These are phyloP conservation scores for Aurantiochytrium sp. DNA, from an alignment of 108 stramenopile genomes.

Conservation along the genomic window DNA sequence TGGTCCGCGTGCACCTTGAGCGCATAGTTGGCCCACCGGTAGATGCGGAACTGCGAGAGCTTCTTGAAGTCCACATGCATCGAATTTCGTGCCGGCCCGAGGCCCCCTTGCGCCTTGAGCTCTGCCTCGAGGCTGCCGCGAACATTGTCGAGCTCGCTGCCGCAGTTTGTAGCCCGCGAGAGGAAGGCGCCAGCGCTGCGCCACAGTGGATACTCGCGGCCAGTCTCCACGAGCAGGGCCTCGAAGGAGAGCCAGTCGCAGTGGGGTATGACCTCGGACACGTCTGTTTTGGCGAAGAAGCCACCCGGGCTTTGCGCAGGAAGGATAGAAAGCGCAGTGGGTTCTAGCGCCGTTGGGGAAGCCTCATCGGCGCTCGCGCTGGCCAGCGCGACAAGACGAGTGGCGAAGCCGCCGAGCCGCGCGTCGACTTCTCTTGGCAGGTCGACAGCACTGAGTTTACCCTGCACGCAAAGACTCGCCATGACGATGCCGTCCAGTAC, in stretches of 20 bases:
- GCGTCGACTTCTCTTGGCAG: not conserved
- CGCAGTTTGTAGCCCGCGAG: not conserved
- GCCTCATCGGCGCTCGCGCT: too few relatives aligned
- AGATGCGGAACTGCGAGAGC: not conserved
- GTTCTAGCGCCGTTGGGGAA: too few relatives aligned
- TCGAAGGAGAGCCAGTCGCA: not conserved
- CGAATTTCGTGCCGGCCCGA: not conserved
- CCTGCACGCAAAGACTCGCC: not conserved
- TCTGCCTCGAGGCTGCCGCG: not conserved
- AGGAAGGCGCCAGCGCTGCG: not conserved
- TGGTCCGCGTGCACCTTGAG: not conserved
- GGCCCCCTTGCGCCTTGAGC: not conserved
- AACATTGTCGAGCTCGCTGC: not conserved
- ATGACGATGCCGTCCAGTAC: not conserved
- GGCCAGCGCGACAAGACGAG: not conserved
- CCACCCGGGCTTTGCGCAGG: not conserved
- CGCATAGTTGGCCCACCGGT: not conserved
- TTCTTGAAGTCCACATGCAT: conserved; percentile 4
- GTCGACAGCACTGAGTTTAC: not conserved
- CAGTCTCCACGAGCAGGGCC: not conserved
- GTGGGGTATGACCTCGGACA: not conserved
- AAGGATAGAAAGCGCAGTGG: not conserved
- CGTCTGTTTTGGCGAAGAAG: not conserved
- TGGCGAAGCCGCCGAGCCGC: not conserved
- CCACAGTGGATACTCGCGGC: not conserved